Evolutionary conservation across 1,284 basidiomycete species (phyloP), one percentile per base, ranked within the genome.

Genomic region (Inonotus hispidus): DNA sequence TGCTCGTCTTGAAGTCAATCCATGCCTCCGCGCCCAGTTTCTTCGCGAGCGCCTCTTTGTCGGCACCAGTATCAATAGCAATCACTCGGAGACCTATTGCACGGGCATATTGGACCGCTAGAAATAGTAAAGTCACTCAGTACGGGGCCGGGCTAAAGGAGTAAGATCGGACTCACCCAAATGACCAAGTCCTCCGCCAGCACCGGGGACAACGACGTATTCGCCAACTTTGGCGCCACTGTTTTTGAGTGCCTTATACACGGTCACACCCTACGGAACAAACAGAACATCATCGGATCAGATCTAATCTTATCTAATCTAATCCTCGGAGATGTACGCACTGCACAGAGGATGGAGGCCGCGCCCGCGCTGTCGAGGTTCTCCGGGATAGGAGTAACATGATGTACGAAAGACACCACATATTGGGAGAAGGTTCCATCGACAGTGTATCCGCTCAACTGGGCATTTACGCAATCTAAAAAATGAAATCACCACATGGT

Each of bases 131-230:
- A 43, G 7, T 16, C 41, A 16, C n/a, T 43, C 41, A 43, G 19
- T n/a, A n/a, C 16, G 16, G 32, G n/a, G 23, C 23, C 5, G 27
- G 25, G n/a, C 39, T 5, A 49, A 29, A 19, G 29, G 39, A n/a
- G 11, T 13, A 56, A 29, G 37, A 47, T 39, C 14, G 38, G 14
- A 53, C 65, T n/a, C 66, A 79, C 83, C 82, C 19, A 85, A 70
- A 72, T 84, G 82, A 3, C 83, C 83, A 6, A 85, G 73, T 29
- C 86, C 79, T 41, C 81, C 83, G 3, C 86, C 87, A 19, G 85
- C 85, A 53, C 87, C 88, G 13, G 84, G 79, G 63, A 92, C 83
- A 39, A 82, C 82, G 35, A 92, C 75, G 80, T 82, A 90, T 60
- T 90, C 77, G 13, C 88, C 88, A 11, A 82, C 73, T 10, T 70